Conservation (phyloP, 768 basidiomycete genomes). For the Boletus rubroflammeus region DNA sequence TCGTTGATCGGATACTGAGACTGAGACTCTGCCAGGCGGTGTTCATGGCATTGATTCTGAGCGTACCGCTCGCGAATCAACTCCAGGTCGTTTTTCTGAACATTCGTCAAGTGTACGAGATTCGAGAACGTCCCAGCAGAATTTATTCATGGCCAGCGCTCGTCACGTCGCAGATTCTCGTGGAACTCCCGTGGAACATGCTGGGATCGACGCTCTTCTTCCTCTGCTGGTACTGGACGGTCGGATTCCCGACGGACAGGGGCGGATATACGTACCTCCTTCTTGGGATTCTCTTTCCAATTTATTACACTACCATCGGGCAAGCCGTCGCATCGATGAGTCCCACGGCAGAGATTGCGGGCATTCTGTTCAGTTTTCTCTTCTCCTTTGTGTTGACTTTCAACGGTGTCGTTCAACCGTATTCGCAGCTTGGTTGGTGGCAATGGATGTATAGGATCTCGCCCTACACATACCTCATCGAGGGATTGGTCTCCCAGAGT, state of each 20-base stretch:
- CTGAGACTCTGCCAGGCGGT: constrained; percentile 37
- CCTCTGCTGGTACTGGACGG: constrained; percentile 69
- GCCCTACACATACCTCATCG: constrained; percentile 56
- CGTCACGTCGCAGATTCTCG: constrained; percentile 50
- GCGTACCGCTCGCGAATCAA: constrained; percentile 57
- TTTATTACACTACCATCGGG: constrained; percentile 60
- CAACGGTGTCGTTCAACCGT: constrained; percentile 68
- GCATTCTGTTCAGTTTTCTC: constrained; percentile 52
- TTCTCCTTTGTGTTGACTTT: constrained; percentile 67
- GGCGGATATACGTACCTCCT: constrained; percentile 61
- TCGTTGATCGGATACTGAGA: background rate
- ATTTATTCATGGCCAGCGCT: constrained; percentile 67
- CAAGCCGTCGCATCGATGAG: constrained; percentile 61
- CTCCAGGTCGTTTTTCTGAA: constrained; percentile 59
- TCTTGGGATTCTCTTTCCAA: constrained; percentile 49
- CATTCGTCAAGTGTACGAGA: constrained; percentile 59
- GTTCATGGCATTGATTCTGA: constrained; percentile 51
- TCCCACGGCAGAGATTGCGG: constrained; percentile 57
- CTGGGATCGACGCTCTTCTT: constrained; percentile 55
- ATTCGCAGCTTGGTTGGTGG: constrained; percentile 62
- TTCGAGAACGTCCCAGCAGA: constrained; percentile 59
- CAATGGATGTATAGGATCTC: constrained; percentile 62
- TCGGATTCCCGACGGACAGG: constrained; percentile 51
- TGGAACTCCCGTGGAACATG: constrained; percentile 62
- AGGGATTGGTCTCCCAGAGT: constrained; percentile 47